Evolutionary conservation across 2,329 filamentous ascomycete species (phyloP), one percentile per base, ranked within the genome.

Genomic region (Myotisia sp.): DNA sequence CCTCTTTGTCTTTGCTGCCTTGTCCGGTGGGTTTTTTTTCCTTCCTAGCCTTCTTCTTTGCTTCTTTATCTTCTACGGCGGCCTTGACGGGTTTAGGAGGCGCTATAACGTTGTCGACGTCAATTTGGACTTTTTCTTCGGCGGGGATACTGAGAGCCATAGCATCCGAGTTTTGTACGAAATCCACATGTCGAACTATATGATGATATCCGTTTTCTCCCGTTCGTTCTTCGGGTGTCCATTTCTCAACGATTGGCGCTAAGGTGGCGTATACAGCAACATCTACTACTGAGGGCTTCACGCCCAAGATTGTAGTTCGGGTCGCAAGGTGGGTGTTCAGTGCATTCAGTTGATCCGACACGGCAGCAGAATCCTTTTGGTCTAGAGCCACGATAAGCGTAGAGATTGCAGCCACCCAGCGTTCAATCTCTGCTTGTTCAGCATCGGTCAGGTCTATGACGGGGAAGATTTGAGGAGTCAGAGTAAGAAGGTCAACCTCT

Each of bases 21-120:
- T 24, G 51, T 40, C 27, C 81, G 68, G 93, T 64, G 92, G 84
- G 92, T 77, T 93, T 86, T 68, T 92, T 92, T 77, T 93, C 81
- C 69, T 93, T 93, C 64, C 93, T 85, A 68, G 92, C 92, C 77
- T 93, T 85, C 68, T 92, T 92, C 78, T 93, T 94, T 61, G 87
- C 73, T 30, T 79, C 76, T 70, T 94, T 86, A 68, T 94, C 94
- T 69, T 94, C 87, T 37, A 85, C 85, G 69, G 92, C 92, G 49
- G 80, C 75, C 46, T 93, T 85, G 42, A 87, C 74, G 13, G 81
- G 81, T 47, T 87, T 87, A 64, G 90, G 87, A 48, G 86, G 78
- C 56, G 85, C 86, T 43, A 83, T 70, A 39, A 95, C 72, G 47
- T 86, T 79, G 49, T 85, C 76, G 33, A 74, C 64, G 56, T 94